Conservation (phyloP, 2,329 filamentous ascomycete genomes). For the Balansia obtecta region DNA sequence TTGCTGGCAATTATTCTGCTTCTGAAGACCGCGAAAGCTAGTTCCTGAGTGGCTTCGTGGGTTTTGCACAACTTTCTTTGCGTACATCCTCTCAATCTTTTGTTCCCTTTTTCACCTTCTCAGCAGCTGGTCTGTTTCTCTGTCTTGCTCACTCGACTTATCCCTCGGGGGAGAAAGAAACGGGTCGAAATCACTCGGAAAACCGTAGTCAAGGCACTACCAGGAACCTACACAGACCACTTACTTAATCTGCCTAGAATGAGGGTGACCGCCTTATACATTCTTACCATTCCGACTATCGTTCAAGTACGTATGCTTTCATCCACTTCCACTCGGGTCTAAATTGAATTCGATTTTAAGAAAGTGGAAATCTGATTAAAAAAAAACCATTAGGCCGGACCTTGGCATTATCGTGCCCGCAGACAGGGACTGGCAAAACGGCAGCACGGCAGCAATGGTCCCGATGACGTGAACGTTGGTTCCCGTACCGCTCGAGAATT, state of each 20-base stretch:
- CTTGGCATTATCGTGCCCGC: neutral
- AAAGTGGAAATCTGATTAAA: neutral
- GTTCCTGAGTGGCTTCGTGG: neutral
- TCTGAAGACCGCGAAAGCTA: neutral
- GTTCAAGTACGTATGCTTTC: conserved; percentile 8
- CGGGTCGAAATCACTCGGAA: too few relatives aligned
- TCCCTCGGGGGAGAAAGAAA: neutral
- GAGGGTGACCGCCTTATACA: conserved; percentile 10
- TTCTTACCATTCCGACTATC: conserved; percentile 10
- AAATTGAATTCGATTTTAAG: neutral
- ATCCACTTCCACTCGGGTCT: too few relatives aligned
- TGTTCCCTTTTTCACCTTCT: neutral
- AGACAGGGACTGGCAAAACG: neutral
- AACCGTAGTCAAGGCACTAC: neutral
- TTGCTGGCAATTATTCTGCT: neutral
- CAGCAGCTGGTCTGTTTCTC: conserved; percentile 6
- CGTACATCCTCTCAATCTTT: neutral
- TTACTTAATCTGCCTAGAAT: conserved; percentile 6
- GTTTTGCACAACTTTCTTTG: neutral
- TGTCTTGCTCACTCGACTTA: neutral
- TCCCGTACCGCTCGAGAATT: neutral
- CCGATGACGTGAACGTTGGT: neutral
- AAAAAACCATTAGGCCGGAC: neutral
- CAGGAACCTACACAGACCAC: neutral
- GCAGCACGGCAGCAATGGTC: neutral